Base-by-base conservation (phyloP, 768 basidiomycete species). In the Amanita polypyramis region DNA sequence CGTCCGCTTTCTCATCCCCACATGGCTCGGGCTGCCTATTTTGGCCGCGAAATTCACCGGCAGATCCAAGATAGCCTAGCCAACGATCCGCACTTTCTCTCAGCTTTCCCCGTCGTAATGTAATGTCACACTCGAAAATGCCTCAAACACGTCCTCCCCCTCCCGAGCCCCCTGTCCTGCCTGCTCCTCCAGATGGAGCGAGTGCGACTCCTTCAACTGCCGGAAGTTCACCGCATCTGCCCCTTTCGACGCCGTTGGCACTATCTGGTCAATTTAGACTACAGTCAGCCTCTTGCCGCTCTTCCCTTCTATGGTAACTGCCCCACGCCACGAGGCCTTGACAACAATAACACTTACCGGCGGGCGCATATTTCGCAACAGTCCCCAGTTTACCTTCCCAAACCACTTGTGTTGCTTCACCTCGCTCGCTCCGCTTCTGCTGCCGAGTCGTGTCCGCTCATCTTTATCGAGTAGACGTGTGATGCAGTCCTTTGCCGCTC, bases 391-490 rank as follows among this genome's bases (percentile, higher is more conserved):
- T 61, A 95, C 82, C 58, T 91, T 92, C 23, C 72, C 70, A 70
- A 99, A 99, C 96, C 96, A 99, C 63, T 90, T 93, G 76, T 98
- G 96, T 50, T 88, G 84, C 70, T 98, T 99, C 58, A 99, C 93
- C 66, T 99, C 96, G 61, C 92, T 95, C 49, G 96, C 96, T 21
- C 96, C 96, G 56, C 82, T 91, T 66, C 77, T 82, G 65, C 90
- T 91, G 38, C 96, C 96, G 32, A 98, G 65, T 52, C 96, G 76
- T 48, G 78, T 82, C 60, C 76, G 71, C 65, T 99, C 96, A 56
- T 86, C 82, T 70, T 99, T 99, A 74, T 89, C 87, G 58, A 99
- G 69, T 46, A 98, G 63, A 54, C 92, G 88, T 29, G 72, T 74
- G 54, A 99, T 75, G 62, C 88, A 79, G 54, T 94, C 90, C 64